Evolutionary conservation across 306 rosid species (phyloP).

Genomic region (Astragalus glycyphyllos): DNA sequence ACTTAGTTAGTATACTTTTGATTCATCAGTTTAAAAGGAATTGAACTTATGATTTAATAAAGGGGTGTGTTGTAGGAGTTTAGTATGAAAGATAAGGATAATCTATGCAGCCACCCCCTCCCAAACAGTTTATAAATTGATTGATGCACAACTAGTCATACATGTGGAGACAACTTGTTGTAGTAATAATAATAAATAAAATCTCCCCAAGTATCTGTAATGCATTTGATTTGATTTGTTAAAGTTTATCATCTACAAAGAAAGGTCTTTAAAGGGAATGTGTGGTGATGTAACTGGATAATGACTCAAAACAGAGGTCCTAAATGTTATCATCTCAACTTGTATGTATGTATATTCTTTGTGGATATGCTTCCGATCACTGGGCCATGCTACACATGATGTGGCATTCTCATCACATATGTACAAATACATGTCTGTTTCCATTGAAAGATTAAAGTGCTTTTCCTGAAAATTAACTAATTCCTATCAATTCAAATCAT

Average conservation of each 20-base stretch:
- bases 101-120: not conserved
- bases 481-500: not conserved
- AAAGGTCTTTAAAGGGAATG: not conserved
- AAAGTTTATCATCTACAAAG: not conserved
- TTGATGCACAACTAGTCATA: not conserved
- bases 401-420: constrained; percentile 40
- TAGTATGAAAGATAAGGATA: not conserved
- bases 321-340: too few relatives aligned
- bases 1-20: too few relatives aligned
- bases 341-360: too few relatives aligned
- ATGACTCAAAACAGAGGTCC: constrained; percentile 12
- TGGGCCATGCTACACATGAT: constrained; percentile 7
- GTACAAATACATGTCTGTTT: not conserved
- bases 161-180: not conserved
- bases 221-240: not conserved
- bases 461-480: not conserved
- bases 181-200: not conserved
- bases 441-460: constrained; percentile 4
- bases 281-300: constrained; percentile 6
- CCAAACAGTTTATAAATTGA: not conserved
- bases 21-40: too few relatives aligned
- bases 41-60: too few relatives aligned
- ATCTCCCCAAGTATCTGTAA: not conserved
- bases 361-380: constrained; percentile 41
- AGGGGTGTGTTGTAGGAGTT: too few relatives aligned